Conservation (phyloP, 306 rosid genomes). For the Boehmeria nivea region DNA sequence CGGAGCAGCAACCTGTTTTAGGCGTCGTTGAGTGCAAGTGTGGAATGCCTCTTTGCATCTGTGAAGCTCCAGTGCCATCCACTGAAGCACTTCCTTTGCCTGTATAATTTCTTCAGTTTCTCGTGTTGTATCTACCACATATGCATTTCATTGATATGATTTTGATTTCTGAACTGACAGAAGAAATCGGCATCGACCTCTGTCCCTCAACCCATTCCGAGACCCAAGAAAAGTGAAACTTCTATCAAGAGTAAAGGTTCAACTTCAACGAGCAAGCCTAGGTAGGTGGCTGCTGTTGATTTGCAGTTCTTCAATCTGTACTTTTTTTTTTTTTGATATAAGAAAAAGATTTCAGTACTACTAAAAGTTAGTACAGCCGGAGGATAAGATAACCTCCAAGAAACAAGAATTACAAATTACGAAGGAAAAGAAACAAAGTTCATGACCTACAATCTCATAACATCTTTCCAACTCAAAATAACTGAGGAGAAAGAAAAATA, state of each 20-base stretch:
- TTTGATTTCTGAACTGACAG: slow-evolving; percentile 30
- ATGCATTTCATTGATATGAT: slow-evolving; percentile 5
- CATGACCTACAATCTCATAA: no score
- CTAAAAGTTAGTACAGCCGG: no score
- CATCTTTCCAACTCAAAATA: no score
- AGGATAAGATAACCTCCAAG: no score
- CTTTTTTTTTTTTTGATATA: no score
- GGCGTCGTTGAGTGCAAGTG: slow-evolving; percentile 67
- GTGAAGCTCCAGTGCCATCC: slow-evolving; percentile 70
- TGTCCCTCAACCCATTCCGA: slow-evolving; percentile 54
- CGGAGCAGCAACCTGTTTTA: slow-evolving; percentile 29
- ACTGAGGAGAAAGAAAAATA: no score
- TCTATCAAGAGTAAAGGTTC: slow-evolving; percentile 57
- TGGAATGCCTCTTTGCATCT: slow-evolving; percentile 99
- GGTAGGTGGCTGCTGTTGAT: slow-evolving; percentile 62
- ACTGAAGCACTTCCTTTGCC: slow-evolving; percentile 33
- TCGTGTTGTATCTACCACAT: slow-evolving; percentile 2
- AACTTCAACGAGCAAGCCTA: slow-evolving; percentile 63
- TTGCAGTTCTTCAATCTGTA: neutral
- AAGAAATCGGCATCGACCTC: slow-evolving; percentile 36
- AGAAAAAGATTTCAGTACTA: no score
- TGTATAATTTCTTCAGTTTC: slow-evolving; percentile 40
- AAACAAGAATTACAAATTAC: no score
- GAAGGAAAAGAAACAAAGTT: no score
- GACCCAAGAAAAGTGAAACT: slow-evolving; percentile 63